Percentiles rank a stretch among this genome's conserved stretches.
Conservation (phyloP, 1,284 basidiomycete species). For the Moesziomyces aphidis region DNA sequence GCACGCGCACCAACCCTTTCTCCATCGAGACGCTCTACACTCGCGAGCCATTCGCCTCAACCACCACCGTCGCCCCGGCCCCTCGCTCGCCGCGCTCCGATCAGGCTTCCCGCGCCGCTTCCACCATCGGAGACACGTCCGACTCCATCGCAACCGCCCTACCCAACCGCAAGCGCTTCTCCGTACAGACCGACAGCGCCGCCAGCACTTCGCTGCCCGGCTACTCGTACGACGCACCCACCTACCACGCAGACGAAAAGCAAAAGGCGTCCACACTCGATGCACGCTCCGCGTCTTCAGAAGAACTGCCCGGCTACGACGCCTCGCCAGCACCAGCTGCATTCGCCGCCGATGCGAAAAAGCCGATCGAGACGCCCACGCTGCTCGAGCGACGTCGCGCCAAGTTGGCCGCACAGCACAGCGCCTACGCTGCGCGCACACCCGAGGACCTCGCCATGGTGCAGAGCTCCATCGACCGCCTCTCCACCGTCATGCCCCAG, state of each 20-base stretch:
- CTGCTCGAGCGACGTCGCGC: conserved; percentile 45
- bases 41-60: background rate
- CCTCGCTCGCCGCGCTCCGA: conserved; percentile 35
- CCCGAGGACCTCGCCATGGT: conserved; percentile 52
- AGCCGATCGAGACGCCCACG: conserved; percentile 21
- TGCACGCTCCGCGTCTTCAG: background rate
- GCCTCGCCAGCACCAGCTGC: background rate
- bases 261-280: background rate
- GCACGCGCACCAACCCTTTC: conserved; percentile 4
- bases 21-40: conserved; percentile 28
- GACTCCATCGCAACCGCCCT: conserved; percentile 35
- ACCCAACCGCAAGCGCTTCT: conserved; percentile 33
- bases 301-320: conserved; percentile 30
- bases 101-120: conserved; percentile 35
- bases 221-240: conserved; percentile 19
- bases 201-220: conserved; percentile 32
- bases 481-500: conserved; percentile 52
- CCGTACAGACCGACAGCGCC: conserved; percentile 37
- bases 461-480: conserved; percentile 50
- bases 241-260: conserved; percentile 8
- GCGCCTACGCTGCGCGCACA: conserved; percentile 47
- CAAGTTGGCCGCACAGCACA: conserved; percentile 45
- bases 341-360: conserved; percentile 13
- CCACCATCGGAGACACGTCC: conserved; percentile 19
- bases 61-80: no score